Base-by-base conservation (phyloP, 2,329 filamentous ascomycete species). In the Scopulariopsis brevicaulis region DNA sequence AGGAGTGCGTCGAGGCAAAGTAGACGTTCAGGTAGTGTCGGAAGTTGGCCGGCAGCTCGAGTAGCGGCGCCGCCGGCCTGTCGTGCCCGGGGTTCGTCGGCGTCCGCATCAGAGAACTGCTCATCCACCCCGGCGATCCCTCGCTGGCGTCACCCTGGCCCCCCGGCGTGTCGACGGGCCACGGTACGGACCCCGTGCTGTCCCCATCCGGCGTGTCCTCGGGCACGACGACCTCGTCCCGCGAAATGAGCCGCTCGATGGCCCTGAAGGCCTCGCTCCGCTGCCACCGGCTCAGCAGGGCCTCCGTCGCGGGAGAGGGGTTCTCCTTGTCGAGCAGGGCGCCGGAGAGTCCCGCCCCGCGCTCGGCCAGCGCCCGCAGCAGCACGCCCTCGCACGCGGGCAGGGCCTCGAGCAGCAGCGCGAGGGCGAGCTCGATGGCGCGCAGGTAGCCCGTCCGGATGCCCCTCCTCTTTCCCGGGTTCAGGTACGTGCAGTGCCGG, bases 391-490 rank as follows among this genome's bases (percentile, higher is more conserved):
- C 85, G 54, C 76, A 78, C 11, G 78, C 81, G 15, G 81, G 76
- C 40, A 83, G 77, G 58, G 80, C 79, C 60, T 82, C 78, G 60
- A 89, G 85, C 1, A 87, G 71, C 75, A 84, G 84, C 14, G 84
- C 85, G 58, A 88, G 75, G 11, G 85, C 79, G 51, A 87, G 70
- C 68, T 92, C 88, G 20, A 92, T 74, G 0, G 86, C 86, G 37
- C 87, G 80, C 58, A 92, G 85, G 65, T 91, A 90, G 18, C 89
- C 88, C n/a, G 88, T 88, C 64, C 87, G 87, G 12, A 92, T 82
- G 4, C 89, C 88, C 62, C 88, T 78, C 68, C 90, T 90, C 70
- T 89, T 90, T 8, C 86, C 83, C 57, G 83, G 84, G 57, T 85
- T 79, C 61, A 86, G 83, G 68, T 91, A 92, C 18, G 85, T 84